Conservation (phyloP, 1,284 basidiomycete genomes). For the Pseudozyma pruni region DNA sequence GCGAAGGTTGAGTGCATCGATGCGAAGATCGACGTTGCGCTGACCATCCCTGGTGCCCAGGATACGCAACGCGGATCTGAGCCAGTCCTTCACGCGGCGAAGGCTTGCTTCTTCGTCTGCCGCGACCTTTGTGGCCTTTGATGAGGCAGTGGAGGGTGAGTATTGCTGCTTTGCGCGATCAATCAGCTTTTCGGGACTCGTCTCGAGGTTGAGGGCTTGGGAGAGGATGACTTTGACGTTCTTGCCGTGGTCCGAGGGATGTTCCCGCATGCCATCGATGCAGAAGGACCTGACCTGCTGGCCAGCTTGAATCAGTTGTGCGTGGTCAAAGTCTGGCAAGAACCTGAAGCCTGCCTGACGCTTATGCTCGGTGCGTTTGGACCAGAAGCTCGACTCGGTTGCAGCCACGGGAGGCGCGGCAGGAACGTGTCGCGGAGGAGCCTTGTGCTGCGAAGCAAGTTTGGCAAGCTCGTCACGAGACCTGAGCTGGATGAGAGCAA, state of each 20-base stretch:
- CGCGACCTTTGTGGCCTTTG: not conserved
- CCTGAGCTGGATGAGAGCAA: slow-evolving; percentile 15
- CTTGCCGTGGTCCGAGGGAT: slow-evolving; percentile 1
- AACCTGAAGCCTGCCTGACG: not conserved
- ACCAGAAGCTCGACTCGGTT: slow-evolving; percentile 2
- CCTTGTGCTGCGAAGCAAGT: slow-evolving; percentile 1
- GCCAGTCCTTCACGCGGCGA: slow-evolving; percentile 21
- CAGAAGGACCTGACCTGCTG: slow-evolving; percentile 19
- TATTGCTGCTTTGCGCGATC: slow-evolving; percentile 1
- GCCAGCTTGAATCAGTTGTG: slow-evolving; percentile 18
- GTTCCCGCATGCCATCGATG: slow-evolving; percentile 11
- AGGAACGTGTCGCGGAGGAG: slow-evolving; percentile 14
- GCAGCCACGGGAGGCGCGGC: slow-evolving; percentile 2
- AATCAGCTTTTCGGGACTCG: slow-evolving; percentile 17
- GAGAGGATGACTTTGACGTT: slow-evolving; percentile 14
- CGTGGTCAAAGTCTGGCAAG: slow-evolving; percentile 16
- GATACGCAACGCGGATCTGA: slow-evolving; percentile 31
- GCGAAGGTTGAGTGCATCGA: slow-evolving; percentile 30
- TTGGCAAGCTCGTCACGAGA: not conserved
- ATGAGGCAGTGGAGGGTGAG: not conserved
- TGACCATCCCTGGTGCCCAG: slow-evolving; percentile 22
- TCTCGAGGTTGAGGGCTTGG: slow-evolving; percentile 30
- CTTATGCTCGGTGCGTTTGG: not conserved
- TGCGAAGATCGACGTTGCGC: slow-evolving; percentile 28
- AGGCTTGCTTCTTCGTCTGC: slow-evolving; percentile 1